These are phyloP conservation scores for Pichia rugopelliculosa DNA, from an alignment of 805 yeast species.

Conservation along the genomic window DNA sequence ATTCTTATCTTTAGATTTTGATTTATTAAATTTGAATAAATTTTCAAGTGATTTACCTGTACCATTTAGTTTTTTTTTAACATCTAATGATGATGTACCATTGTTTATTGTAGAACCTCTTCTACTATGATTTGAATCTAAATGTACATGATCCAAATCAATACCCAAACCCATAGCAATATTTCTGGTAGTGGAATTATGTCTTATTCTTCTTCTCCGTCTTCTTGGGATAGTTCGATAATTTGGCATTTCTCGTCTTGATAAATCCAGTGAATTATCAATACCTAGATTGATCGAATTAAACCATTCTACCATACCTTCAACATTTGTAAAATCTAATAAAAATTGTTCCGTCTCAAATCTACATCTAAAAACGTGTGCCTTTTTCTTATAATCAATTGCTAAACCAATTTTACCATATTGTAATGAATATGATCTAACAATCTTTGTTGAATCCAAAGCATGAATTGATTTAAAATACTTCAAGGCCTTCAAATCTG, in stretches of 20 bases:
- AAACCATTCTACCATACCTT: constrained; percentile 74
- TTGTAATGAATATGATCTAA: constrained; percentile 74
- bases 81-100: not conserved
- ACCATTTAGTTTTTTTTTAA: not conserved
- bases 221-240: constrained; percentile 79
- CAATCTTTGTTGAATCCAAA: constrained; percentile 31
- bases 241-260: constrained; percentile 61
- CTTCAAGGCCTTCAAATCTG: constrained; percentile 22
- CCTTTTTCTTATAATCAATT: constrained; percentile 67
- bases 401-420: constrained; percentile 82
- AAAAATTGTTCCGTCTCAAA: constrained; percentile 79
- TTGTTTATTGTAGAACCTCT: not conserved
- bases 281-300: constrained; percentile 65
- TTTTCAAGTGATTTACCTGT: not conserved
- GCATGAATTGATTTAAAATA: constrained; percentile 19
- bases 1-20: not conserved
- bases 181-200: not conserved
- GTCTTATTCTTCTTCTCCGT: constrained; percentile 39
- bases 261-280: constrained; percentile 72
- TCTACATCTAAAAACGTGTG: constrained; percentile 64
- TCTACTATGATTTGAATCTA: not conserved
- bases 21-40: not conserved
- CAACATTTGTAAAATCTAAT: constrained; percentile 52
- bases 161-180: constrained; percentile 3
- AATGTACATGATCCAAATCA: not conserved